Conservation (phyloP, 1,284 basidiomycete species). For the Sutorius eximius region DNA sequence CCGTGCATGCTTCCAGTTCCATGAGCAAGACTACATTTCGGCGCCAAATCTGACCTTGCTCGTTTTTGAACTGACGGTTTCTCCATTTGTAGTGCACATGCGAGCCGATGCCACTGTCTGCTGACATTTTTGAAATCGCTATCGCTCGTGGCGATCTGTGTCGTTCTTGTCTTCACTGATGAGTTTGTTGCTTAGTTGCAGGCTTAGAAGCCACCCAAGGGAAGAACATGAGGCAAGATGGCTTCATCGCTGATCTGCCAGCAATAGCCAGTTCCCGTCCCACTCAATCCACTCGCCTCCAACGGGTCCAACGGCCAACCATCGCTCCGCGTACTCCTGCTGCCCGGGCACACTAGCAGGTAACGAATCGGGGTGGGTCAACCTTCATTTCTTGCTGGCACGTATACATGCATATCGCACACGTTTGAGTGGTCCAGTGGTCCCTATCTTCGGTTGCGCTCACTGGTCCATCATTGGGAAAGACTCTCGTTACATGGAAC, state of each 20-base stretch:
- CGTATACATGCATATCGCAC: background rate
- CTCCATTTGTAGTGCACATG: background rate
- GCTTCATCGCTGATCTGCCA: background rate
- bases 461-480: background rate
- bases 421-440: background rate
- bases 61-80: background rate
- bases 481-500: background rate
- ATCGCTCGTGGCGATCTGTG: background rate
- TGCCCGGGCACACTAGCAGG: background rate
- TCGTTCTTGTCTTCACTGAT: background rate
- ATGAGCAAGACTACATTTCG: background rate
- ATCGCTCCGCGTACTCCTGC: background rate
- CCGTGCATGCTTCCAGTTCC: background rate
- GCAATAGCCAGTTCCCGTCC: no score
- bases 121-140: background rate
- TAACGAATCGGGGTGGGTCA: background rate
- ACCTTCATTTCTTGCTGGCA: no score
- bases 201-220: background rate
- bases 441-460: background rate
- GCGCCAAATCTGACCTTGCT: background rate
- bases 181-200: background rate
- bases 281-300: background rate
- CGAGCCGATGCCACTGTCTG: background rate
- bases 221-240: background rate
- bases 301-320: background rate